Evolutionary conservation across 257 asterid genomes (phyloP), one percentile per base, ranked within the genome.

Genomic region (Solanum paucissectum): DNA sequence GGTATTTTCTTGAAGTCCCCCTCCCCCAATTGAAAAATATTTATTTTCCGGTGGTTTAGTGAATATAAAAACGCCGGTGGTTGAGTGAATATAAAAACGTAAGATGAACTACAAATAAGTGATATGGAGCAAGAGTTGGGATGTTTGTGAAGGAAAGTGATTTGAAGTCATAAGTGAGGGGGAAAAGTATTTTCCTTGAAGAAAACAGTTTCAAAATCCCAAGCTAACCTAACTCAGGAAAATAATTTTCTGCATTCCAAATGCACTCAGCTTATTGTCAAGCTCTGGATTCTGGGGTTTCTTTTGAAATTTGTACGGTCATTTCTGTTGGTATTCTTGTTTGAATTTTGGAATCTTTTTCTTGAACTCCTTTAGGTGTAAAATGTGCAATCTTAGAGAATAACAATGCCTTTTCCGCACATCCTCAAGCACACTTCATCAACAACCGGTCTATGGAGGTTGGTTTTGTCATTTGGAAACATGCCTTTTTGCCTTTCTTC

Each of bases 381-480:
- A 89, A 91, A 90, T 95, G 98, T 91, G 94, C 96, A 18, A 92
- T 97, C 88, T n/a, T 97, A 88, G 98, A 97, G 98, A 97, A 93
- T 90, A 93, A 60, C 89, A 88, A 82, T 87, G 92, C 52, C 73
- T 97, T 97, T 87, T 92, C 98, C 4, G 89, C 90, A 33, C 98
- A 97, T 88, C 98, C 98, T 84, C 99, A 97, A 91, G 99, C 98
- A 88, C 99, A 97, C 91, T 95, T 97, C 88, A 94, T 97, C 89
- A 94, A 97, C 90, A 95, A 97, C 82, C 93, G 99, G 49, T 91
- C 99, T 4, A 94, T 97, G 99, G 98, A 97, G 99, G 99, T 97
- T 91, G 87, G 89, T 88, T 83, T 33, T 71, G 1, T 76, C 60
- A 55, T 21, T 83, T 60, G 44, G 40, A 42, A 23, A 62, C 58